Percentiles rank a stretch among this genome's conserved stretches.
Evolutionary conservation across 2,329 filamentous ascomycete genomes (phyloP).

Genomic region (Colletotrichum sp.): DNA sequence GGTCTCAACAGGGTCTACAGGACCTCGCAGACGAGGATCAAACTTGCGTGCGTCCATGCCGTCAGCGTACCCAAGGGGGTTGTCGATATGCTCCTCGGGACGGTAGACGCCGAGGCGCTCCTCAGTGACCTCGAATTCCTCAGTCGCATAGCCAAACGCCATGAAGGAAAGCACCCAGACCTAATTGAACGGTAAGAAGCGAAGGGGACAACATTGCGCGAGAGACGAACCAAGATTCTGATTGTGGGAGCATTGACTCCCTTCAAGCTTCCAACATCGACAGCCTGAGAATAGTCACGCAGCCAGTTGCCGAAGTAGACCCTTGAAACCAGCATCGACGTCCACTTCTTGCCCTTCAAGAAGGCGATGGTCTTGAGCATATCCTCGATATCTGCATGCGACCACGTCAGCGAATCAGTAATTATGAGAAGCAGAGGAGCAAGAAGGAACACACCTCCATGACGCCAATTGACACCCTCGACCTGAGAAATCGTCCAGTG

Average conservation of each 20-base stretch:
- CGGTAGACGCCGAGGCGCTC: constrained; percentile 82
- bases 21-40: constrained; percentile 81
- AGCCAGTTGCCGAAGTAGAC: constrained; percentile 90
- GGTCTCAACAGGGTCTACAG: constrained; percentile 73
- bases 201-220: neutral
- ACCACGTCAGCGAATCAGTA: neutral
- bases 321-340: constrained; percentile 76
- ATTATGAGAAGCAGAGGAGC: neutral
- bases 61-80: constrained; percentile 86
- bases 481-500: constrained; percentile 47
- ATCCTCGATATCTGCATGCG: constrained; percentile 73
- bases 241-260: constrained; percentile 80
- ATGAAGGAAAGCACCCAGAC: constrained; percentile 84
- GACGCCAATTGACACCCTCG: constrained; percentile 73
- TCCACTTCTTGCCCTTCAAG: constrained; percentile 85
- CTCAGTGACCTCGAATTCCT: constrained; percentile 83
- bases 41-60: constrained; percentile 83
- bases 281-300: constrained; percentile 83
- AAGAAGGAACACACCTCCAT: constrained; percentile 56
- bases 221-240: constrained; percentile 65
- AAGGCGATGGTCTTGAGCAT: constrained; percentile 80
- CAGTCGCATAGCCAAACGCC: constrained; percentile 84
- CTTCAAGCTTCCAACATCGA: constrained; percentile 82
- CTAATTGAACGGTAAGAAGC: constrained; percentile 31
- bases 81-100: constrained; percentile 77